Evolutionary conservation across 345 rosid genomes (phyloP), one percentile per base, ranked within the genome.

Genomic region (Iberis pinnata): DNA sequence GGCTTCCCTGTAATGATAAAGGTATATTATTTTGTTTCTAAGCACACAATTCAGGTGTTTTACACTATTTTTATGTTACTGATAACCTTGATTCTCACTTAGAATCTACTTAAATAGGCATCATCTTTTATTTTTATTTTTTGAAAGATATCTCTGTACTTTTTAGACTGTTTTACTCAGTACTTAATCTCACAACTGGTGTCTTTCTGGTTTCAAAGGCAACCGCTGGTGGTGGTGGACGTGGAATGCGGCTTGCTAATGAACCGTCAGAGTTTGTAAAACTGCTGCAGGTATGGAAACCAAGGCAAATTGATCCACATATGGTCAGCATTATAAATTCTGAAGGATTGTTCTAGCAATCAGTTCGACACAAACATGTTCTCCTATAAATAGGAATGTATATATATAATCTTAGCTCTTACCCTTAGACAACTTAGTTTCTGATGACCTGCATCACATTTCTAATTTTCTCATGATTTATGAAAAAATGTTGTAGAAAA

Each of bases 201-300:
- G 2, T 19, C 17, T 43, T 53, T 66, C 13, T 60, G 49, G 41
- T 56, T 61, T 70, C 14, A 55, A n/a, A 87, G 98, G 98, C 98
- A 72, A 90, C 96, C 47, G 95, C 98, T 12, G 95, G 98, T 74
- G 98, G 98, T 74, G 98, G 96, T 58, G 95, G 98, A 43, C 89
- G 95, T 72, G 98, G 98, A 61, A 90, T 90, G 96, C 96, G 96
- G 54, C 95, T 90, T 53, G 96, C 96, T 44, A 90, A 84, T 63
- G 93, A 81, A 67, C 96, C 96, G 14, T 83, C 70, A 12, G 98
- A 90, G 68, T 90, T 90, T 83, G 95, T 90, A 36, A 87, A 90
- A 78, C 70, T 90, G 68, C 72, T 90, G 16, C 95, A 87, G 95
- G 98, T 92, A 78, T 52, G 43, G 35, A 15, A 17, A 47, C 44